Conservation (phyloP, 106 monocot genomes). For the Triglochin maritima region DNA sequence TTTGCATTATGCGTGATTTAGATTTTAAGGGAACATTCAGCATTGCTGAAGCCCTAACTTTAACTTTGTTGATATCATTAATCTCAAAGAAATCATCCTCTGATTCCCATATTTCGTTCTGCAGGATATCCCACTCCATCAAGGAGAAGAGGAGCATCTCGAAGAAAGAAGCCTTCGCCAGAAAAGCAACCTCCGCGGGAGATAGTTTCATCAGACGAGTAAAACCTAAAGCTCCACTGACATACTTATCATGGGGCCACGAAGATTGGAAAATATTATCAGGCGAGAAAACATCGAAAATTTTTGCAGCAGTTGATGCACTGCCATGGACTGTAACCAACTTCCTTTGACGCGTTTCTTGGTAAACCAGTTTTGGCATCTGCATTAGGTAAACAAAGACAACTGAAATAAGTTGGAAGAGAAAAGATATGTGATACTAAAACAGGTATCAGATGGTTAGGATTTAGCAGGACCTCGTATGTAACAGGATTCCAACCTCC, state of each 20-base stretch:
- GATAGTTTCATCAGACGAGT: conserved; percentile 73
- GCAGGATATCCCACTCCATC: conserved; percentile 31
- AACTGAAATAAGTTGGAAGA: background rate
- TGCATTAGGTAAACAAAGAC: conserved; percentile 17
- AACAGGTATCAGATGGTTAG: background rate
- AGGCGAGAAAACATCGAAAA: conserved; percentile 66
- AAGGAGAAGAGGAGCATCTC: conserved; percentile 60
- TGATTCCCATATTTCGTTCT: conserved; percentile 48
- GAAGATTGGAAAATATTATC: conserved; percentile 41
- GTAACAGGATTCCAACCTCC: conserved; percentile 80
- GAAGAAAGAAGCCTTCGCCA: conserved; percentile 57
- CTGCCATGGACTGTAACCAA: conserved; percentile 16
- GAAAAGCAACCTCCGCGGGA: conserved; percentile 59
- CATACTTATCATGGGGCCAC: conserved; percentile 16
- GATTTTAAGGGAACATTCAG: conserved; percentile 55
- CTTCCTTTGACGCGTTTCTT: conserved; percentile 32
- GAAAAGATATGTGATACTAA: background rate
- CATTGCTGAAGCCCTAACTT: conserved; percentile 59
- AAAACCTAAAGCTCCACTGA: conserved; percentile 71
- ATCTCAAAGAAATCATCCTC: conserved; percentile 29
- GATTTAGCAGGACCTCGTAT: conserved; percentile 47
- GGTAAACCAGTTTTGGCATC: conserved; percentile 75
- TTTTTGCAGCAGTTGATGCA: conserved; percentile 28
- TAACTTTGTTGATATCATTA: conserved; percentile 29
- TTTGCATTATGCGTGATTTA: conserved; percentile 45